Base-by-base conservation (phyloP, 257 asterid species). In the Penstemon eatonii region DNA sequence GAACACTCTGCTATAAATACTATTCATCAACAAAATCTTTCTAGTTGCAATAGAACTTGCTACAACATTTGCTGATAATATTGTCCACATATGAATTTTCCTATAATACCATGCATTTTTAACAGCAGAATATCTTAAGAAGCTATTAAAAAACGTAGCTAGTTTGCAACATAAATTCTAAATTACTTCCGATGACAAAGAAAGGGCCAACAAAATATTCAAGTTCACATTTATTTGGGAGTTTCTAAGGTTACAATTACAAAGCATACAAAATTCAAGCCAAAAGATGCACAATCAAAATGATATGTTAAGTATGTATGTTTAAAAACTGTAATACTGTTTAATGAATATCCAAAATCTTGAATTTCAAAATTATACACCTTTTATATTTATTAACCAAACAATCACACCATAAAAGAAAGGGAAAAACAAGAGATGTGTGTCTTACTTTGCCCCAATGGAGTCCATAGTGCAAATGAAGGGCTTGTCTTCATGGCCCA, bases 401-500 rank as follows among this genome's bases (percentile, higher is more conserved):
- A 2, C 33, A 25, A 25, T 1, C 2, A 25, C 33, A 25, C 33
- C 33, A 25, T 25, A 25, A 25, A 25, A 25, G 49, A 71, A 59
- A 55, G 54, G 47, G 53, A 72, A 71, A 25, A 67, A 51, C 42
- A 5, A 19, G 9, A 69, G 72, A 56, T 55, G 60, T 50, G 45
- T 39, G 65, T 77, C 86, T 4, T 88, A 93, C 97, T 90, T 93
- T 44, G 97, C 98, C 71, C 97, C 96, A 56, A 93, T 93, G 13
- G 96, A 85, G 68, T 90, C 98, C 98, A 93, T 93, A 53, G 98
- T 93, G 87, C 97, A 93, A 70, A 93, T 93, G 83, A 93, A 93
- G 67, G 99, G 97, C 60, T 90, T 93, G 83, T 85, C 92, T 2
- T 78, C 96, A 12, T 84, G 95, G 19, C 97, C 95, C 79, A 93